Percentiles rank a stretch among this genome's conserved stretches.
phyloP scores from a whole-genome alignment of 2,329 filamentous ascomycete genomes.

The Raffaelea arxii region DNA sequence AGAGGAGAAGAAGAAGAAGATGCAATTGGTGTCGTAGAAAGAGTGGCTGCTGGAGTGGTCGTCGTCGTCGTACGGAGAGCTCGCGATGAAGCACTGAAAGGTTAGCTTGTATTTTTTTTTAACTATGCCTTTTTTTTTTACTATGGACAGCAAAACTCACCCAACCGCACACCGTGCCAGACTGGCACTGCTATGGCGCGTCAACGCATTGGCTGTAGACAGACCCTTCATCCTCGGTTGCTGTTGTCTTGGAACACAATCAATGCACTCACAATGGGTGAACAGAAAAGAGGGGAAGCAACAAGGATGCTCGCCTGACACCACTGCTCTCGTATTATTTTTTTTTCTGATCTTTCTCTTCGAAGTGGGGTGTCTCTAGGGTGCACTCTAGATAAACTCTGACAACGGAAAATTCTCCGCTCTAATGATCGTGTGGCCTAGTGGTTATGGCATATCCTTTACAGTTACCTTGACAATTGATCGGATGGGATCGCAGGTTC shows the following conservation, averaged over 20 bases:
- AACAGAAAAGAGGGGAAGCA: background rate
- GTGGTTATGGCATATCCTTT: constrained; percentile 19
- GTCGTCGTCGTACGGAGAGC: no score
- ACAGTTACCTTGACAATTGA: constrained; percentile 11
- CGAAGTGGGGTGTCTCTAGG: no score
- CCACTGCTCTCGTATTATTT: no score
- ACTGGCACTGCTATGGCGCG: constrained; percentile 5
- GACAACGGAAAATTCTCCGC: background rate
- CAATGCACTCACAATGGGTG: background rate
- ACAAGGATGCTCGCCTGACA: background rate
- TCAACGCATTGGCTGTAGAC: constrained; percentile 4
- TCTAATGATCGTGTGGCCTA: constrained; percentile 16
- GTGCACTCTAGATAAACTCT: background rate
- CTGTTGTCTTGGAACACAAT: background rate
- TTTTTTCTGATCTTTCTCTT: no score
- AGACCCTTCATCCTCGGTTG: constrained; percentile 8
- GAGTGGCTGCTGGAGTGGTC: no score
- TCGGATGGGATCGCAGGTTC: constrained; percentile 19
- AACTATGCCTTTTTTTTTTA: background rate
- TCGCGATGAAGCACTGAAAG: no score
- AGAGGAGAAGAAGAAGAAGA: no score
- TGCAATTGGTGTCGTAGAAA: no score
- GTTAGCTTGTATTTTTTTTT: background rate
- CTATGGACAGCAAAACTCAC: background rate
- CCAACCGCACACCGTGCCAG: constrained; percentile 3